A percentile compares a stretch with the other conserved stretches of the same genome.
phyloP scores from a whole-genome alignment of 768 basidiomycete genomes.

The Trametes coccinea region DNA sequence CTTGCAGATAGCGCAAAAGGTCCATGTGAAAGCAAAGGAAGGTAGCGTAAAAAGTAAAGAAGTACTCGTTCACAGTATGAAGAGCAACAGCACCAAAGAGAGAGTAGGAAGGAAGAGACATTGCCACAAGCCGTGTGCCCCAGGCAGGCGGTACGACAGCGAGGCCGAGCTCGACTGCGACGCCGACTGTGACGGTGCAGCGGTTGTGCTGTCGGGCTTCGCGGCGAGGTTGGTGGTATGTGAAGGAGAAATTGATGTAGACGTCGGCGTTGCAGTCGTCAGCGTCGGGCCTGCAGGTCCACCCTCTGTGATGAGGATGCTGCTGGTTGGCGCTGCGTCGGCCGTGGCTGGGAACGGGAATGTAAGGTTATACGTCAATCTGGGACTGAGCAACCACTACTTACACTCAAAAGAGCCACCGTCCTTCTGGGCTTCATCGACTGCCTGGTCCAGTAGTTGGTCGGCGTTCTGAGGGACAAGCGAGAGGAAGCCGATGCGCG shows the following conservation, averaged over 20 bases:
- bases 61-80: conserved; percentile 13
- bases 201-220: background rate
- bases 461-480: conserved; percentile 63
- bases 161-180: conserved; percentile 2
- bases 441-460: conserved; percentile 39
- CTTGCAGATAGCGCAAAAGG: background rate
- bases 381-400: background rate
- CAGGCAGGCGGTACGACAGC: conserved; percentile 3
- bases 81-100: conserved; percentile 13
- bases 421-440: conserved; percentile 33
- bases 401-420: conserved; percentile 25
- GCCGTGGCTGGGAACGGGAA: background rate
- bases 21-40: background rate
- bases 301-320: conserved; percentile 12
- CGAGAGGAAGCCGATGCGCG: conserved; percentile 70
- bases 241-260: background rate
- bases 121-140: background rate
- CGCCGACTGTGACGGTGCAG: background rate
- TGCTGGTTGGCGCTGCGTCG: conserved; percentile 14
- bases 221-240: background rate
- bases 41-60: background rate
- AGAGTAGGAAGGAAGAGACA: conserved; percentile 4
- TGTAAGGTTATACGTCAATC: background rate
- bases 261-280: background rate
- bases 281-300: background rate